Evolutionary conservation across 768 basidiomycete species (phyloP).

Genomic region (Xanthoconium stramineum): DNA sequence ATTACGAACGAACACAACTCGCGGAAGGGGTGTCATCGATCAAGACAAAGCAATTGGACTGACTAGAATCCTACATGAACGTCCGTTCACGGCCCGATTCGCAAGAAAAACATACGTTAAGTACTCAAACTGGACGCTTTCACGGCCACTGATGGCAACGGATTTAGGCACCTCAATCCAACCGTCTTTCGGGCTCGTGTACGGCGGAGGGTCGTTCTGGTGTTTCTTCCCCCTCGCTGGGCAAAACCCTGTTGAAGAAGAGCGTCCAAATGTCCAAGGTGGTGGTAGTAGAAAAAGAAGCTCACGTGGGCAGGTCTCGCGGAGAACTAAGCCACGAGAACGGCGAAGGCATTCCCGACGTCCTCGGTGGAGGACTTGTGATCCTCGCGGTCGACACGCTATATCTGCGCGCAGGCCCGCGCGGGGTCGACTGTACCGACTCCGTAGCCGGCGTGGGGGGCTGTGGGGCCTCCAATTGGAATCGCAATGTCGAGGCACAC

Average conservation of each 20-base stretch:
- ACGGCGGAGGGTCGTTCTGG: conserved; percentile 11
- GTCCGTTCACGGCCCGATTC: neutral
- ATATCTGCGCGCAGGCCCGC: neutral
- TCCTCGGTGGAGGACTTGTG: neutral
- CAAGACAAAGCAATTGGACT: conserved; percentile 21
- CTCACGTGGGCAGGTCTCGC: conserved; percentile 9
- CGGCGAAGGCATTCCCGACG: neutral
- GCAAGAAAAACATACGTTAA: conserved; percentile 13
- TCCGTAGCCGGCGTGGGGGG: neutral
- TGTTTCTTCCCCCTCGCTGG: neutral
- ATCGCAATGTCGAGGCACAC: conserved; percentile 18
- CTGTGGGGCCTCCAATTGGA: conserved; percentile 1
- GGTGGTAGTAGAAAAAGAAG: neutral
- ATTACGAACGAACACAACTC: neutral
- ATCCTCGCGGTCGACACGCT: neutral
- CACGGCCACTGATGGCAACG: conserved; percentile 7
- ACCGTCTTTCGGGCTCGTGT: conserved; percentile 6
- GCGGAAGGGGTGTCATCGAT: conserved; percentile 24
- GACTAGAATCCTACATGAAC: conserved; percentile 11
- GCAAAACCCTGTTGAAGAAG: neutral
- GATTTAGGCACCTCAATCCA: conserved; percentile 17
- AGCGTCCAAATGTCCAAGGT: neutral
- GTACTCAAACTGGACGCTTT: conserved; percentile 16
- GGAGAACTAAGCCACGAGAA: conserved; percentile 6
- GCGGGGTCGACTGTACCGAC: neutral